phyloP scores from a whole-genome alignment of 2,329 filamentous ascomycete genomes.

The Fusarium longipes region DNA sequence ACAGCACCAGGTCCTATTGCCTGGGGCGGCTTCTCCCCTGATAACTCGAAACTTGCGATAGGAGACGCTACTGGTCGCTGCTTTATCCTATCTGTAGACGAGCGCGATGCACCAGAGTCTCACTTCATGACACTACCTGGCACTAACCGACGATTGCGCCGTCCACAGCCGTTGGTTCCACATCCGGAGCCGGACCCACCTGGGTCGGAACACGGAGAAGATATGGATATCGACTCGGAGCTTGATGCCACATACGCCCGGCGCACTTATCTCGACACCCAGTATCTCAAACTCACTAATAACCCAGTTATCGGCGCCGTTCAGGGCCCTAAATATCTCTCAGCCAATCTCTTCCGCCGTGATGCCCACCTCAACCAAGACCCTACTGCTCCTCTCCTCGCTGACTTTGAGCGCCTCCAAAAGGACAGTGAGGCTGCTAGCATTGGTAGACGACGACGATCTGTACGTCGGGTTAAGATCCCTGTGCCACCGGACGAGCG shows the following conservation, averaged over 20 bases:
- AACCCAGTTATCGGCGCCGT: conserved; percentile 65
- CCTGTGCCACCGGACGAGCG: conserved; percentile 22
- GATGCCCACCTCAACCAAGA: conserved; percentile 63
- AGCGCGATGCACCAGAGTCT: conserved; percentile 53
- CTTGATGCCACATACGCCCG: conserved; percentile 39
- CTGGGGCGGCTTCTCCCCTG: conserved; percentile 68
- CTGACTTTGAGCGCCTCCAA: conserved; percentile 57
- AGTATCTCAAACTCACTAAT: conserved; percentile 56
- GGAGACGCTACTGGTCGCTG: conserved; percentile 72
- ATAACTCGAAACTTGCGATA: conserved; percentile 65
- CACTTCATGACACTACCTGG: conserved; percentile 54
- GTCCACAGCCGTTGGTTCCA: conserved; percentile 60
- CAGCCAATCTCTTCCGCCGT: conserved; percentile 58
- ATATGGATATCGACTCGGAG: conserved; percentile 15
- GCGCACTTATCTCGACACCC: conserved; percentile 51
- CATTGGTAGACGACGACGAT: conserved; percentile 39
- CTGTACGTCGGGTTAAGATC: conserved; percentile 43
- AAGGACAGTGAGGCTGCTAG: conserved; percentile 53
- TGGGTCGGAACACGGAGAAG: conserved; percentile 29
- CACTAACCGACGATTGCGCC: conserved; percentile 53
- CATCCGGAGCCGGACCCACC: conserved; percentile 63
- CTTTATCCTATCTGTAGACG: conserved; percentile 64
- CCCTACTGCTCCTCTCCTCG: conserved; percentile 57
- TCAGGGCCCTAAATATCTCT: conserved; percentile 64
- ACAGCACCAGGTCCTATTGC: conserved; percentile 67